Evolutionary conservation across 805 yeast species (phyloP).

Genomic region (Ogataea pini): DNA sequence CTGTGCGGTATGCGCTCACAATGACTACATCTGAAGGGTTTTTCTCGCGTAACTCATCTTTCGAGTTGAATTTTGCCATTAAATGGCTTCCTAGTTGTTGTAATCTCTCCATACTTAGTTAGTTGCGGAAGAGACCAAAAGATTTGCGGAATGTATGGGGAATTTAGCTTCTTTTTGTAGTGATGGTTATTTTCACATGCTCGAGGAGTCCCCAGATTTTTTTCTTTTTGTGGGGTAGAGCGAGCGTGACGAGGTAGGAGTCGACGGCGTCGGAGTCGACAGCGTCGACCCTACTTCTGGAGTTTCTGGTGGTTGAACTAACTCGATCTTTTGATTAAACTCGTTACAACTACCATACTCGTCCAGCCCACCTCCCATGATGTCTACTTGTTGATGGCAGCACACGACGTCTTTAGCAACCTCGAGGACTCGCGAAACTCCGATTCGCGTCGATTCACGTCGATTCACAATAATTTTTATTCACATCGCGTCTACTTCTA

Average conservation of each 20-base stretch:
- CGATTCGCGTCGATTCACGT: too few species aligned
- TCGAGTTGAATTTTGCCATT: conserved; percentile 19
- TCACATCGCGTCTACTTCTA: too few species aligned
- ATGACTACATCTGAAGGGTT: conserved; percentile 88
- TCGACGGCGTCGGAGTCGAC: too few species aligned
- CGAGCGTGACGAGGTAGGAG: neutral
- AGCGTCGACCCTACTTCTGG: too few species aligned
- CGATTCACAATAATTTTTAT: too few species aligned
- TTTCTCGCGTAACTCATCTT: conserved; percentile 39
- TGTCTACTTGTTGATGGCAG: too few species aligned
- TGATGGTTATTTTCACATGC: conserved; percentile 8
- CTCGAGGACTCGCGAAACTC: too few species aligned
- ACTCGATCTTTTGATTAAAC: too few species aligned
- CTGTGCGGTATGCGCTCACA: conserved; percentile 87
- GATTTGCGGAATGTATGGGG: neutral
- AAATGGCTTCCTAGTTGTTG: conserved; percentile 38
- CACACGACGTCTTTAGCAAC: too few species aligned
- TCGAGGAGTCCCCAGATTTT: neutral
- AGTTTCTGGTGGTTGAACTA: too few species aligned
- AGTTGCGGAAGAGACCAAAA: neutral
- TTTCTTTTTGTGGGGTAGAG: conserved; percentile 12
- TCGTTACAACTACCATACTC: too few species aligned
- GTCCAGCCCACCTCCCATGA: too few species aligned
- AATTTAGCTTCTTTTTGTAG: neutral
- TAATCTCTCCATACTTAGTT: conserved; percentile 37